Evolutionary conservation across 1,284 basidiomycete species (phyloP), one percentile per base, ranked within the genome.

Genomic region (Marasmius sp.): DNA sequence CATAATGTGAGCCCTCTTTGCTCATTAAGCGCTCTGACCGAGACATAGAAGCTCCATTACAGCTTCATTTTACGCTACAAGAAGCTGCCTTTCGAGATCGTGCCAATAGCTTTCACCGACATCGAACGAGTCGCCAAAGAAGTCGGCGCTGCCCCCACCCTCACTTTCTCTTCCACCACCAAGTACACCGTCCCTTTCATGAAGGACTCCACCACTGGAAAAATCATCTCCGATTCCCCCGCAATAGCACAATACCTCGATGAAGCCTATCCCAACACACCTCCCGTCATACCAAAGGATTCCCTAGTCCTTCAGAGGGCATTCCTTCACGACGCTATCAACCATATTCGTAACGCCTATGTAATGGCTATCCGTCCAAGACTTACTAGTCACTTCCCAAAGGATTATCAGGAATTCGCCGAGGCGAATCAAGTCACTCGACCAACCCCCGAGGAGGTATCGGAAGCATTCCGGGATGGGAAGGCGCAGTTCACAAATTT

Each of bases 81-180:
- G 63, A 66, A 71, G 3, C 64, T 82, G 8, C 70, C 75, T 2
- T 79, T 78, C 70, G 68, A 69, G 45, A 79, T 77, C 16, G 74
- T 71, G 41, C 79, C 75, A 75, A 53, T 81, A 11, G 76, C 77
- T 51, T 79, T 72, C 50, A 74, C 75, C 0, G 77, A 81, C 27
- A 75, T 82, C 63, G 75, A 71, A 47, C 57, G 62, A 1, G 61
- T 66, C 1, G 72, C n/a, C n/a, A n/a, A n/a, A n/a, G n/a, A n/a
- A n/a, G n/a, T n/a, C n/a, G n/a, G n/a, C n/a, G n/a, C n/a, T n/a
- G n/a, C n/a, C n/a, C n/a, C n/a, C n/a, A n/a, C n/a, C n/a, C n/a
- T n/a, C n/a, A n/a, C n/a, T n/a, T n/a, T n/a, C n/a, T n/a, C n/a
- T n/a, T n/a, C n/a, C n/a, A n/a, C n/a, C n/a, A n/a, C n/a, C n/a